phyloP scores from a whole-genome alignment of 345 rosid species.

The Ceriops tagal region DNA sequence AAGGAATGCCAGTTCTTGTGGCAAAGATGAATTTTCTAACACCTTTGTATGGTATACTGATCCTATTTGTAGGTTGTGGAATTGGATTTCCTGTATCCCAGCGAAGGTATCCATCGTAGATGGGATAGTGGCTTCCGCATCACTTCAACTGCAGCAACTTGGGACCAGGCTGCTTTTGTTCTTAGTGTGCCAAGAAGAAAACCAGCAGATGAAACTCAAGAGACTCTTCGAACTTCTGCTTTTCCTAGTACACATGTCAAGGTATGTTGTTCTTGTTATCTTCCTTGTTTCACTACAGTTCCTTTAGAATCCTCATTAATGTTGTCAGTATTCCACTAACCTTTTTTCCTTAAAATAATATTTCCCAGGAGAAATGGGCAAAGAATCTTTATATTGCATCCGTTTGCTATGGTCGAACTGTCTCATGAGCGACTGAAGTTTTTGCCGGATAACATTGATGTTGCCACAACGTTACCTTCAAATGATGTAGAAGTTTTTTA shows the following conservation, averaged over 20 bases:
- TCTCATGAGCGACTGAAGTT: constrained; percentile 59
- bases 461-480: constrained; percentile 19
- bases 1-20: constrained; percentile 1
- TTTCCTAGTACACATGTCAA: constrained; percentile 96
- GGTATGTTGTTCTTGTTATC: constrained; percentile 33
- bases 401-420: constrained; percentile 95
- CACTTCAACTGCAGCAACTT: constrained; percentile 89
- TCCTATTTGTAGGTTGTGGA: constrained; percentile 69
- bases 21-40: not conserved
- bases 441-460: constrained; percentile 28
- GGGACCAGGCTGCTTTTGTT: constrained; percentile 91
- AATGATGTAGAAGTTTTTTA: constrained; percentile 22
- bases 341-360: not conserved
- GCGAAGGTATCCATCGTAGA: constrained; percentile 97
- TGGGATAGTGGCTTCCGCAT: constrained; percentile 95
- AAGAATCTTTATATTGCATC: constrained; percentile 92
- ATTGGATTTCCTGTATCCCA: constrained; percentile 94
- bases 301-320: not conserved
- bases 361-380: constrained; percentile 86
- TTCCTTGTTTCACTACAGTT: constrained; percentile 1
- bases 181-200: constrained; percentile 91
- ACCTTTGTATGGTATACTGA: not conserved
- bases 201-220: constrained; percentile 89
- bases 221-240: constrained; percentile 90
- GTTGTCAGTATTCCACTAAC: not conserved